Evolutionary conservation across 2,329 filamentous ascomycete species (phyloP).

Genomic region (Lecanicillium sp.): DNA sequence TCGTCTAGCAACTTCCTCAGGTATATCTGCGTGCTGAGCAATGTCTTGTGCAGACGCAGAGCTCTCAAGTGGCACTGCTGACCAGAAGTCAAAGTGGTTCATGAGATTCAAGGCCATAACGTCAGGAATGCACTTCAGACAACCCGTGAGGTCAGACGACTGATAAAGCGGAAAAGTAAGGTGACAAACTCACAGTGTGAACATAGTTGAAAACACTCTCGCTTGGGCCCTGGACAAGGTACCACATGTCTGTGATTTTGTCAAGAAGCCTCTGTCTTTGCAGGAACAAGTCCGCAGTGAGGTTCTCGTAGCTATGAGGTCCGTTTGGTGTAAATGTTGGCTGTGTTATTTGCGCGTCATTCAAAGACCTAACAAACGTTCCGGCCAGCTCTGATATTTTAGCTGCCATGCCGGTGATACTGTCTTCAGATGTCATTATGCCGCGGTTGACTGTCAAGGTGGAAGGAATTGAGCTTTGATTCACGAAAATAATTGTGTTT

Average conservation of each 20-base stretch:
- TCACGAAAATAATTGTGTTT: no score
- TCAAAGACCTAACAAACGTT: no score
- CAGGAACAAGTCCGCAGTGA: conserved; percentile 34
- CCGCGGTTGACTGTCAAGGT: no score
- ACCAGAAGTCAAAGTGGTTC: conserved; percentile 45
- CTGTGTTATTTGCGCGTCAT: no score
- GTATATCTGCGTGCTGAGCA: conserved; percentile 26
- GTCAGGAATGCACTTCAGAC: conserved; percentile 32
- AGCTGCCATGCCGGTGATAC: no score
- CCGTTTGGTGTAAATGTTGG: no score
- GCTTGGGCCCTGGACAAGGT: conserved; percentile 37
- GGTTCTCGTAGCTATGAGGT: conserved; percentile 30
- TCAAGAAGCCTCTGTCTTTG: conserved; percentile 35
- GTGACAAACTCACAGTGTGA: conserved; percentile 24
- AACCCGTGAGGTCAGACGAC: no score
- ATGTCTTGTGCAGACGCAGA: conserved; percentile 34
- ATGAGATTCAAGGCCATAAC: conserved; percentile 35
- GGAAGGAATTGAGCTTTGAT: no score
- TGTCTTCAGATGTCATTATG: no score
- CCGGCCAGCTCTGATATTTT: no score
- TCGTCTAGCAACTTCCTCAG: conserved; percentile 27
- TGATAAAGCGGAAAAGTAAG: background rate
- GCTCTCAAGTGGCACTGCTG: conserved; percentile 37
- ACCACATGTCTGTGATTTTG: conserved; percentile 35
- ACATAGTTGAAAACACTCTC: conserved; percentile 40